Base-by-base conservation (phyloP, 2,329 filamentous ascomycete species). In the Pleoardoris graminearum region DNA sequence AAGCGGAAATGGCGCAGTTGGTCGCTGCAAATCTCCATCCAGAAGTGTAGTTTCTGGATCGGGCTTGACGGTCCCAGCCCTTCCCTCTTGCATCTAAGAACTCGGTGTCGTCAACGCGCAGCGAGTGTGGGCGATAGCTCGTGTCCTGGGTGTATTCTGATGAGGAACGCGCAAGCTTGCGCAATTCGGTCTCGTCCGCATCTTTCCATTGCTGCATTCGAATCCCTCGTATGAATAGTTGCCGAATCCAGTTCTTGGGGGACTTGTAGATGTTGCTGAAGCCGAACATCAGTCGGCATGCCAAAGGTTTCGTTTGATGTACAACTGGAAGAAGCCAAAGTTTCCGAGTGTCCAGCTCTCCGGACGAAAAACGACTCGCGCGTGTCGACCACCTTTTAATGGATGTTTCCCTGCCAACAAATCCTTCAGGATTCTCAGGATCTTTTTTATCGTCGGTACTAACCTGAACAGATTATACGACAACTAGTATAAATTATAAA, bases 1-100 rank as follows among this genome's bases (percentile, higher is more conserved):
- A 44, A 6, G 36, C 37, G 7, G 48, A 43, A 10, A 55, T 33
- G 4, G 47, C 51, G 29, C 57, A 53, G 35, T 48, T 54, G 17
- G 55, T 36, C n/a, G 33, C 33, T n/a, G 12, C 33, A 17, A 16
- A 36, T 16, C 33, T 16, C 33, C 33, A 36, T 36, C 33, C 33
- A 29, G 39, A 30, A 19, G 39, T 42, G 8, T 30, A 30, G 2
- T 22, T 11, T 21, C 14, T 42, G 5, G 14, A 14, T 5, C 39
- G 23, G 12, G 4, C 14, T n/a, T 12, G 7, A 12, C 19, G 14
- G 16, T 3, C 27, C 10, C 30, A 10, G 23, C n/a, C 10, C 10
- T 17, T 27, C 11, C 14, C 14, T n/a, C n/a, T 21, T 32, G 25
- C 25, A 21, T 21, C 22, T 4, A 6, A n/a, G 11, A 30, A 30